Percentiles rank a stretch among this genome's conserved stretches.
Conservation (phyloP, 2,329 filamentous ascomycete genomes). For the Chaetomiaceae sp. region DNA sequence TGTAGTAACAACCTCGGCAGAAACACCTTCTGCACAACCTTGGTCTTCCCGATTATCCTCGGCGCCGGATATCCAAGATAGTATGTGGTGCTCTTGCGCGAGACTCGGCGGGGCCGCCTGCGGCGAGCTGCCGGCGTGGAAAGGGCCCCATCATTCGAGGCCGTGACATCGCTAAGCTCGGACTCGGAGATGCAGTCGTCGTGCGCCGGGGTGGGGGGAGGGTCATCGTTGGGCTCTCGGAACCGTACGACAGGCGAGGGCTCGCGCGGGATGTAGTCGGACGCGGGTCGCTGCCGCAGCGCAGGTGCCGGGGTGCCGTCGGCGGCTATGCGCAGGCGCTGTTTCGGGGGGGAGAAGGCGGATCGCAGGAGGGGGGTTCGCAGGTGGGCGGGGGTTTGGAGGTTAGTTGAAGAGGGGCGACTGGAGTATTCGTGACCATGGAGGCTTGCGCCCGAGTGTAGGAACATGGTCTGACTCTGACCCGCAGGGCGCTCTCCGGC, state of each 20-base stretch:
- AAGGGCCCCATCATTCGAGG: constrained; percentile 33
- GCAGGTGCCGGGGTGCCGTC: constrained; percentile 14
- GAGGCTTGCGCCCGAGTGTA: constrained; percentile 55
- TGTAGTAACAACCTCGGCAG: constrained; percentile 66
- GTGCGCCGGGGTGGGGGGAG: constrained; percentile 33
- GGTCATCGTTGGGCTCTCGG: constrained; percentile 34
- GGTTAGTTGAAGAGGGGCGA: constrained; percentile 29
- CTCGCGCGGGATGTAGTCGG: constrained; percentile 37
- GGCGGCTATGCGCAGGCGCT: constrained; percentile 19
- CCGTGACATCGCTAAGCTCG: constrained; percentile 45
- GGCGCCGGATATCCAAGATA: constrained; percentile 65
- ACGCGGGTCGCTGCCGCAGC: constrained; percentile 32
- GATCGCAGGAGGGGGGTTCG: constrained; percentile 42
- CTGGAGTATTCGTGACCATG: constrained; percentile 57
- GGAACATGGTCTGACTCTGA: constrained; percentile 45
- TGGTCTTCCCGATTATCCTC: constrained; percentile 54
- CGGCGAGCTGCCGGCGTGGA: constrained; percentile 33
- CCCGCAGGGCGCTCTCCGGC: not conserved
- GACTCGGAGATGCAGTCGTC: constrained; percentile 48
- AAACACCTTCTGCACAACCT: constrained; percentile 59
- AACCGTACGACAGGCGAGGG: constrained; percentile 44
- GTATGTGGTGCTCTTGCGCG: constrained; percentile 58
- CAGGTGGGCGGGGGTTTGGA: constrained; percentile 32
- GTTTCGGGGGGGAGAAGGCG: constrained; percentile 36
- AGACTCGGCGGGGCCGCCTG: constrained; percentile 41